Percentiles rank a stretch among this genome's conserved stretches.
These are phyloP conservation scores for Trichoderma koningii DNA, from an alignment of 2,329 filamentous ascomycete genomes.

Conservation along the genomic window DNA sequence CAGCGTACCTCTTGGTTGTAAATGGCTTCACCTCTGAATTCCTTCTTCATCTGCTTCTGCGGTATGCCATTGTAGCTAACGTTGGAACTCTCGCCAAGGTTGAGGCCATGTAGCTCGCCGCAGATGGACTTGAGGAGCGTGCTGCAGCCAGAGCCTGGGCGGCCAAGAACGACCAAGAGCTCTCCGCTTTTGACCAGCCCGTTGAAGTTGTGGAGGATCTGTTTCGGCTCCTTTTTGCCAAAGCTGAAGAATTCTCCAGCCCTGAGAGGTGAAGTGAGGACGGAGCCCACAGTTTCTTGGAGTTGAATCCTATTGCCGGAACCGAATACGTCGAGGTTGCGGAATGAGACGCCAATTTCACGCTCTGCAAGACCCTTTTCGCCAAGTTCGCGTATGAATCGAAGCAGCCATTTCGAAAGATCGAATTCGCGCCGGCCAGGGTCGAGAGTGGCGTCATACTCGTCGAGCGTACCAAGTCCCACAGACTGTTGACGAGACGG, in stretches of 20 bases:
- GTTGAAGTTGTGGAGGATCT: slow-evolving; percentile 65
- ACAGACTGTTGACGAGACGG: slow-evolving; percentile 21
- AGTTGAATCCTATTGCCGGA: slow-evolving; percentile 67
- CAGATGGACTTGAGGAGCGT: slow-evolving; percentile 64
- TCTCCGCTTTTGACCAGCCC: slow-evolving; percentile 66
- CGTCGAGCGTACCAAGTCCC: slow-evolving; percentile 32
- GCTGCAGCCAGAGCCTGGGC: slow-evolving; percentile 65
- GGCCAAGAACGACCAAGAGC: slow-evolving; percentile 68
- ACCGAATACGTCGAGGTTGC: slow-evolving; percentile 66
- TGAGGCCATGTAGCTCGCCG: slow-evolving; percentile 61
- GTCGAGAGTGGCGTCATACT: slow-evolving; percentile 41
- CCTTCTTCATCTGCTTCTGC: slow-evolving; percentile 54
- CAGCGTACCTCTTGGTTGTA: slow-evolving; percentile 69
- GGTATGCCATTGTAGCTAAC: slow-evolving; percentile 67
- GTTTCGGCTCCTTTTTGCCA: slow-evolving; percentile 50
- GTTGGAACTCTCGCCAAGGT: slow-evolving; percentile 50
- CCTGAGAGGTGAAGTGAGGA: slow-evolving; percentile 60
- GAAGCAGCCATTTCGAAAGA: slow-evolving; percentile 45
- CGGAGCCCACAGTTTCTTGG: slow-evolving; percentile 65
- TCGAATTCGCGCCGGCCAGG: slow-evolving; percentile 46
- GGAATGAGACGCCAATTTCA: slow-evolving; percentile 63
- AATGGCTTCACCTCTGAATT: slow-evolving; percentile 66
- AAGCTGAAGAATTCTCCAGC: slow-evolving; percentile 57
- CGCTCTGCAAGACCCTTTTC: slow-evolving; percentile 57
- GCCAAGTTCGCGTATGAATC: slow-evolving; percentile 48